phyloP scores from a whole-genome alignment of 192 early-diverging fungal species.

The Coemansia pectinata region DNA sequence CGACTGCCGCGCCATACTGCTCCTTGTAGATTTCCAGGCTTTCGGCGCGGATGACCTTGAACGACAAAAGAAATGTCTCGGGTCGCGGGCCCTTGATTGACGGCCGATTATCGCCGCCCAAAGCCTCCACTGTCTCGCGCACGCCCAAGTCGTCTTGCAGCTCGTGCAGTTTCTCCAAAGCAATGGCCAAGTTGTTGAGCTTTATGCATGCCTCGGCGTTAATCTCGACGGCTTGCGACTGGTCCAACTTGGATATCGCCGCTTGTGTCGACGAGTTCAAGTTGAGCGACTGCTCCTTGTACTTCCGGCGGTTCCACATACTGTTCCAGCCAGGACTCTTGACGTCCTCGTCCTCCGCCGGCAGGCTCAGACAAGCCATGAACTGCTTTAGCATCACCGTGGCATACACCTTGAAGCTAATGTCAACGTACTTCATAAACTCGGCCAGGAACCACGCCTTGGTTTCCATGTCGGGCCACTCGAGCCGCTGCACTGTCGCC shows the following conservation, averaged over 20 bases:
- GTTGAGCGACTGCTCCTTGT: constrained; percentile 47
- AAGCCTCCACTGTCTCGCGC: constrained; percentile 27
- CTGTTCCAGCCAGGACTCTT: constrained; percentile 39
- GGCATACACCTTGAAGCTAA: constrained; percentile 51
- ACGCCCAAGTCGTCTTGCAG: constrained; percentile 49
- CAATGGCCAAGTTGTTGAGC: constrained; percentile 52
- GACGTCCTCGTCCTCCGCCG: constrained; percentile 10
- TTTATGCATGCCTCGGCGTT: constrained; percentile 46
- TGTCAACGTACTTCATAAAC: constrained; percentile 46
- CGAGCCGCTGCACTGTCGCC: constrained; percentile 30
- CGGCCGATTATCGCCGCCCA: constrained; percentile 45
- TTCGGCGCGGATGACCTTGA: constrained; percentile 70
- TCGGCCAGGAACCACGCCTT: constrained; percentile 44
- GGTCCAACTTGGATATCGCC: constrained; percentile 42
- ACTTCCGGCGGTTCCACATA: constrained; percentile 52
- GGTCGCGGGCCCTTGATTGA: constrained; percentile 22
- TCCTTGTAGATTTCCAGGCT: constrained; percentile 65
- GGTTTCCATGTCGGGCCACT: constrained; percentile 54
- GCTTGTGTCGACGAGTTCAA: constrained; percentile 36
- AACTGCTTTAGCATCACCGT: constrained; percentile 50
- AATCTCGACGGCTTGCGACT: constrained; percentile 33
- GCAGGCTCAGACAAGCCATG: constrained; percentile 24
- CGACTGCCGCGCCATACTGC: constrained; percentile 46
- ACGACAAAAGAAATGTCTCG: constrained; percentile 59
- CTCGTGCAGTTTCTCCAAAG: constrained; percentile 43